These are phyloP conservation scores for Chalciporus piperatus DNA, from an alignment of 768 basidiomycete species.

Conservation along the genomic window DNA sequence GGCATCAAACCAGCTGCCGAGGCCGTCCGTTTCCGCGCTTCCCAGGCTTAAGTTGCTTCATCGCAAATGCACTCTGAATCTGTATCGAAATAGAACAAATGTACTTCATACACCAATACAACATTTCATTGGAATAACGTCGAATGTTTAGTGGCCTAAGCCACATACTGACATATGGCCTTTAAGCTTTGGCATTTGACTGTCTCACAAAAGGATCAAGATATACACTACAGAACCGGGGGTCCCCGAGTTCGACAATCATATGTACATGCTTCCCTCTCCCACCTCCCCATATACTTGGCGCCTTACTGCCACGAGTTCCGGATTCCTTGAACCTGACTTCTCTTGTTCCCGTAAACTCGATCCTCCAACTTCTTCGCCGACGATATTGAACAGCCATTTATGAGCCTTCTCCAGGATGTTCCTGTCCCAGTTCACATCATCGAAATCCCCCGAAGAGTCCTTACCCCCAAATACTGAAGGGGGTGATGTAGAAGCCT, in stretches of 20 bases:
- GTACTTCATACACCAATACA: slow-evolving; percentile 6
- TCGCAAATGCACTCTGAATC: neutral
- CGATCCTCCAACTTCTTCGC: slow-evolving; percentile 13
- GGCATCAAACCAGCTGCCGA: slow-evolving; percentile 55
- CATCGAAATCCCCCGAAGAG: slow-evolving; percentile 19
- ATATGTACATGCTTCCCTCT: slow-evolving; percentile 55
- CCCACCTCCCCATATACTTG: slow-evolving; percentile 32
- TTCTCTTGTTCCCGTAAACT: slow-evolving; percentile 13
- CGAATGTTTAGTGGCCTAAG: too few species aligned
- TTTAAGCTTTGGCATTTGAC: neutral
- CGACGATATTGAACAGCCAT: slow-evolving; percentile 36
- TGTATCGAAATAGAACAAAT: neutral
- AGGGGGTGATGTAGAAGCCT: slow-evolving; percentile 42
- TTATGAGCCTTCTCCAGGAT: slow-evolving; percentile 36
- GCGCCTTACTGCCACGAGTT: slow-evolving; percentile 9
- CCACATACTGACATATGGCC: too few species aligned
- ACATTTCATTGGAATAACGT: neutral
- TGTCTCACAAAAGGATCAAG: neutral
- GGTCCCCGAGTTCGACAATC: neutral
- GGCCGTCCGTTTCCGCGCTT: slow-evolving; percentile 49
- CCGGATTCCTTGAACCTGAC: slow-evolving; percentile 2
- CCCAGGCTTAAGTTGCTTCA: slow-evolving; percentile 4
- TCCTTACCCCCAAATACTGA: slow-evolving; percentile 35
- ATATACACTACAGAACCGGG: too few species aligned
- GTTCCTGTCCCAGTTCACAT: slow-evolving; percentile 35